A percentile compares a stretch with the other conserved stretches of the same genome.
phyloP scores from a whole-genome alignment of 208 protist genomes.

The Crithidia sp. region DNA sequence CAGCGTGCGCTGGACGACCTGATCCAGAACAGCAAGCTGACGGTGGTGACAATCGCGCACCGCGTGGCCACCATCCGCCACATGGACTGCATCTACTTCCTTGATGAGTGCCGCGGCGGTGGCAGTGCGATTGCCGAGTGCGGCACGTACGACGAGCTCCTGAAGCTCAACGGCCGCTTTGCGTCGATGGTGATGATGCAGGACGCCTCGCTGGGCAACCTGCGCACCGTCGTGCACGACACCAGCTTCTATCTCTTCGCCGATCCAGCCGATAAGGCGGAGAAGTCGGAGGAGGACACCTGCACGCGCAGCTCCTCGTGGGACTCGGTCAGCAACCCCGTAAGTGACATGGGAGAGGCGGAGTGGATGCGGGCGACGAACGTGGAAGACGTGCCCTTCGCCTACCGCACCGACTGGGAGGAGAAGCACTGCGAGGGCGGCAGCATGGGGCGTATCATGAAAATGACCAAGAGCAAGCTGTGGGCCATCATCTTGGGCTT shows the following conservation, averaged over 20 bases:
- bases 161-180: slow-evolving; percentile 62
- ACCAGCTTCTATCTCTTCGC: slow-evolving; percentile 50
- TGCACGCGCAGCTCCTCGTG: slow-evolving; percentile 14
- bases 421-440: slow-evolving; percentile 38
- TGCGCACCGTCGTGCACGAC: slow-evolving; percentile 38
- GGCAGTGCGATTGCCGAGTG: slow-evolving; percentile 63
- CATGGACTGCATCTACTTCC: slow-evolving; percentile 89
- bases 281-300: slow-evolving; percentile 6
- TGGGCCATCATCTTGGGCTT: slow-evolving; percentile 59
- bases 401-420: slow-evolving; percentile 67
- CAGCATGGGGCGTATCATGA: slow-evolving; percentile 54
- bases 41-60: slow-evolving; percentile 90
- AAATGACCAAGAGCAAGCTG: slow-evolving; percentile 40
- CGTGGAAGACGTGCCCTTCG: slow-evolving; percentile 57
- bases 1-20: slow-evolving; percentile 77
- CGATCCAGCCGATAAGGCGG: slow-evolving; percentile 7
- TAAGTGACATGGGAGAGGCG: slow-evolving; percentile 12
- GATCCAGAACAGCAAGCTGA: slow-evolving; percentile 63
- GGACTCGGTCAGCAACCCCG: slow-evolving; percentile 14
- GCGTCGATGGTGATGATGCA: slow-evolving; percentile 77
- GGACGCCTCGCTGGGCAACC: slow-evolving; percentile 28
- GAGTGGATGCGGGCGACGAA: slow-evolving; percentile 51
- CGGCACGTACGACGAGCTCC: slow-evolving; percentile 73
- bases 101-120: slow-evolving; percentile 48
- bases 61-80: slow-evolving; percentile 87